A percentile compares a stretch with the other conserved stretches of the same genome.
phyloP scores from a whole-genome alignment of 2,329 filamentous ascomycete genomes.

The Colletotrichum chrysophilum region DNA sequence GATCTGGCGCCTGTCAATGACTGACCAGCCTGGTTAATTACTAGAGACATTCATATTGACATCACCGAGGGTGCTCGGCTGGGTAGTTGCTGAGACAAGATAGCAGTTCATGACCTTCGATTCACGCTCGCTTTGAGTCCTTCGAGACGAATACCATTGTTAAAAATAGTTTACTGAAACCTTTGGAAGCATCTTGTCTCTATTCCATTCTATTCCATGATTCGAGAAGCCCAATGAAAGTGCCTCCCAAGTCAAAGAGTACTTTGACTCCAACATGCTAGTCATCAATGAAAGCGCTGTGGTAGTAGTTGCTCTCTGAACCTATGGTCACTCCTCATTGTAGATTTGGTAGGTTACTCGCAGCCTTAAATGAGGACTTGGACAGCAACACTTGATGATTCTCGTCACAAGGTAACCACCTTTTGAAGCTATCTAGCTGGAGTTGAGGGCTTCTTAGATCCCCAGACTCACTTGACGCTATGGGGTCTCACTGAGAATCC shows the following conservation, averaged over 20 bases:
- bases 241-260: neutral
- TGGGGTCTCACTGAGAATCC: neutral
- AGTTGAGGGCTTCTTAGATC: neutral
- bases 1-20: no score
- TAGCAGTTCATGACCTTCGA: neutral
- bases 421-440: neutral
- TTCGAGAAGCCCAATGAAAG: neutral
- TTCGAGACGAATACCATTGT: neutral
- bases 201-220: neutral
- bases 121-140: neutral
- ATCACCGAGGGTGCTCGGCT: neutral
- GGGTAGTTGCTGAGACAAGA: neutral
- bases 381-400: neutral
- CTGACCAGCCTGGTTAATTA: neutral
- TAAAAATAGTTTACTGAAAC: neutral
- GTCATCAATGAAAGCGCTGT: neutral
- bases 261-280: neutral
- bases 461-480: neutral
- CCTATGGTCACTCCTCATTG: neutral
- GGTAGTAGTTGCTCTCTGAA: neutral
- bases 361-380: neutral
- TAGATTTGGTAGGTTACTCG: neutral
- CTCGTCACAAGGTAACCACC: neutral
- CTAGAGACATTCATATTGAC: neutral
- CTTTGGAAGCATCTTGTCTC: neutral